Conservation (phyloP, 169 alveolate species). For the Theileria parva region DNA sequence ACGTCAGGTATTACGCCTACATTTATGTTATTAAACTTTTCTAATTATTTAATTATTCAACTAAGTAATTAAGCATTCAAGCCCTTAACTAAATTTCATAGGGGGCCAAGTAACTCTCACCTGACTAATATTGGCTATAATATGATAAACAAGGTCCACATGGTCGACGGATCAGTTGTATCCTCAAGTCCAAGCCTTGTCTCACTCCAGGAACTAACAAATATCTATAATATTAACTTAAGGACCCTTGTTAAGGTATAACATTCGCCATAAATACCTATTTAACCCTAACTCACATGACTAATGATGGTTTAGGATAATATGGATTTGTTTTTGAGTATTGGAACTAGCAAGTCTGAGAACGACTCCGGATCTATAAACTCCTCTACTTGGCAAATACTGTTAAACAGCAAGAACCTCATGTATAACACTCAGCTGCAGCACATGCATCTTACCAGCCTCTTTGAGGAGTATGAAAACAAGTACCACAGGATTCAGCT, state of each 20-base stretch:
- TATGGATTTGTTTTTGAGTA: conserved; percentile 48
- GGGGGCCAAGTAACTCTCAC: conserved; percentile 75
- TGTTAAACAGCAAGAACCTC: conserved; percentile 28
- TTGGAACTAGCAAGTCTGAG: conserved; percentile 35
- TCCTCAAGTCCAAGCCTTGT: conserved; percentile 76
- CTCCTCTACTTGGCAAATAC: conserved; percentile 49
- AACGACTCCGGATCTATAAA: conserved; percentile 12
- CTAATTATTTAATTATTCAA: not conserved
- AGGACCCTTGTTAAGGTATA: conserved; percentile 46
- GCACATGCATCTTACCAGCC: conserved; percentile 41
- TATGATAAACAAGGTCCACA: conserved; percentile 70
- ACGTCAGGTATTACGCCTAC: conserved; percentile 60
- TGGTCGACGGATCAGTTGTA: conserved; percentile 78
- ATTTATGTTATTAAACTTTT: not conserved
- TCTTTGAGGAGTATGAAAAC: conserved; percentile 54
- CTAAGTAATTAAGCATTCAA: not conserved
- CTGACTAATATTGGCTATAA: conserved; percentile 65
- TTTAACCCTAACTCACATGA: not conserved
- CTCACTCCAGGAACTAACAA: conserved; percentile 75
- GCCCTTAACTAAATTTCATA: not conserved
- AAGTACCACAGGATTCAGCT: conserved; percentile 52
- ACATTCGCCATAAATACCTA: not conserved
- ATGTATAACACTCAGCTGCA: conserved; percentile 33
- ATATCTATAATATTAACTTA: conserved; percentile 37
- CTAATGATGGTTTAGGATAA: conserved; percentile 25